A percentile compares a stretch with the other conserved stretches of the same genome.
phyloP scores from a whole-genome alignment of 768 basidiomycete genomes.

The Megacollybia marginata region DNA sequence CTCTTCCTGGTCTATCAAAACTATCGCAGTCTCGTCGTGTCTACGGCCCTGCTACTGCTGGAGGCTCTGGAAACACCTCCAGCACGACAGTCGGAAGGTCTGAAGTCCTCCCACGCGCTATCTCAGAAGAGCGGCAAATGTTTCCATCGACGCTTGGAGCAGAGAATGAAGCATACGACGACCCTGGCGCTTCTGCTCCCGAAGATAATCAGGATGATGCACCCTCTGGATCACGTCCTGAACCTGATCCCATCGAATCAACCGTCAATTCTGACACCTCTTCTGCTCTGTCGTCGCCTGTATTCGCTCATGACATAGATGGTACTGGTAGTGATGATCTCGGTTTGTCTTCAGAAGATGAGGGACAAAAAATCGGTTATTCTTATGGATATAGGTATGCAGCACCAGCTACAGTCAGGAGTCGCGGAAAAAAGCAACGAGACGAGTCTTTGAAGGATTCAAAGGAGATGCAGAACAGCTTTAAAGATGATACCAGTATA shows the following conservation, averaged over 20 bases:
- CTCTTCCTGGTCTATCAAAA: neutral
- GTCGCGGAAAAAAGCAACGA: neutral
- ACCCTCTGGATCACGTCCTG: neutral
- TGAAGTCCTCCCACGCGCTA: neutral
- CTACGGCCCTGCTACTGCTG: neutral
- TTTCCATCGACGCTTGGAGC: neutral
- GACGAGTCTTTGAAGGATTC: neutral
- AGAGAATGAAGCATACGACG: slow-evolving; percentile 4
- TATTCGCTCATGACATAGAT: slow-evolving; percentile 26
- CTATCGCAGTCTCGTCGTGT: neutral
- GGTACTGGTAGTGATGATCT: neutral
- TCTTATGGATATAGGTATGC: slow-evolving; percentile 1
- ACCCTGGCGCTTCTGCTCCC: slow-evolving; percentile 3
- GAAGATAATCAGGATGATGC: slow-evolving; percentile 3
- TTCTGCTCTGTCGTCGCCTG: slow-evolving; percentile 29
- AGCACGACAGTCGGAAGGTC: slow-evolving; percentile 8
- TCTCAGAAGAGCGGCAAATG: too few species aligned
- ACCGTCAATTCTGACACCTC: slow-evolving; percentile 8
- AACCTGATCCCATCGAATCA: slow-evolving; percentile 2
- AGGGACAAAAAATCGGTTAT: neutral
- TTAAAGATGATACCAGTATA: neutral
- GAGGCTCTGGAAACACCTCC: neutral
- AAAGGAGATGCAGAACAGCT: neutral
- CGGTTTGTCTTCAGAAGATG: neutral
- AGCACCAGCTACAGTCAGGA: neutral